phyloP scores from a whole-genome alignment of 352 stramenopile genomes.

The Poterioochromonas sp. region DNA sequence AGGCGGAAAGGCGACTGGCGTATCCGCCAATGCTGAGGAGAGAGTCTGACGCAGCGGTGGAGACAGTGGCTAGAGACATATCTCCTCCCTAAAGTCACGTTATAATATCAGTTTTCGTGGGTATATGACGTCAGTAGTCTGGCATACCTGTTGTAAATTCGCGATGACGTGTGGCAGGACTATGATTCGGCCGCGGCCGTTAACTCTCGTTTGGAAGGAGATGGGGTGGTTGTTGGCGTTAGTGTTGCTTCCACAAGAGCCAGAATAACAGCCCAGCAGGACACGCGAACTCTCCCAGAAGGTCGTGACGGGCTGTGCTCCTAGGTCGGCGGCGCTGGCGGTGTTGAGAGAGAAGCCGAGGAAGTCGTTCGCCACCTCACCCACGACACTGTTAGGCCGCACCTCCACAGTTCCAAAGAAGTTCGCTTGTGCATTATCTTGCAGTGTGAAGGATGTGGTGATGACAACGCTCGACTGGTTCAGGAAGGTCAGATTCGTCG shows the following conservation, averaged over 20 bases:
- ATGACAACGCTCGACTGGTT: background rate
- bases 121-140: too few relatives aligned
- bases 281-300: too few relatives aligned
- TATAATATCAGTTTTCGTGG: background rate
- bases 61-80: background rate
- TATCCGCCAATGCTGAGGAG: background rate
- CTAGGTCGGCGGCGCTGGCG: too few relatives aligned
- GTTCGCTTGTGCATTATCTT: background rate
- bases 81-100: background rate
- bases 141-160: background rate
- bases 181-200: background rate
- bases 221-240: background rate
- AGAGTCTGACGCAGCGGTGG: background rate
- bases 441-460: background rate
- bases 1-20: background rate
- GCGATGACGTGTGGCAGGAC: background rate
- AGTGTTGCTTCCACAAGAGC: background rate
- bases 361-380: too few relatives aligned
- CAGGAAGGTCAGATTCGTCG: background rate
- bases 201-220: background rate
- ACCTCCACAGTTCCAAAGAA: too few relatives aligned
- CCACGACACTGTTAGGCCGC: too few relatives aligned
- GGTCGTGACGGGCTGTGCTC: too few relatives aligned
- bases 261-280: background rate
- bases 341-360: too few relatives aligned